These are phyloP conservation scores for Diplotaxis tenuifolia DNA, from an alignment of 345 rosid species.

Conservation along the genomic window DNA sequence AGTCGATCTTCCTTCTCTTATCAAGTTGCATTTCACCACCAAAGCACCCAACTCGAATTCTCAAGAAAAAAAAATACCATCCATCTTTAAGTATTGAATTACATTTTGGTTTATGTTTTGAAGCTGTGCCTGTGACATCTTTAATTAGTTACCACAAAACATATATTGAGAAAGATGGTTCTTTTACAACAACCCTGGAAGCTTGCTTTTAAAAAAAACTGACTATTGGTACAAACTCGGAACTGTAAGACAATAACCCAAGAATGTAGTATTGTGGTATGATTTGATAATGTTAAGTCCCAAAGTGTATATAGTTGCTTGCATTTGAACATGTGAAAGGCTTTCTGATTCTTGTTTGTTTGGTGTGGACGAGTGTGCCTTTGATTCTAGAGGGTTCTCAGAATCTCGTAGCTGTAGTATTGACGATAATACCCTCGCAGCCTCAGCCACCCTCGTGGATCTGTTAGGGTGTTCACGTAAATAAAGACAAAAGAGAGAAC, in stretches of 20 bases:
- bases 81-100: background rate
- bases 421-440: background rate
- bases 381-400: background rate
- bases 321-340: slow-evolving; percentile 50
- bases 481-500: background rate
- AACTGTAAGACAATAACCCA: background rate
- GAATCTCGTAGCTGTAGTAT: background rate
- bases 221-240: background rate
- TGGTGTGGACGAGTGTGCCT: background rate
- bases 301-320: slow-evolving; percentile 41
- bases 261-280: slow-evolving; percentile 4
- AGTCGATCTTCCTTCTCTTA: slow-evolving; percentile 7
- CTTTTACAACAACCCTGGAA: slow-evolving; percentile 12
- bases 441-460: background rate
- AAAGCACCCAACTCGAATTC: background rate
- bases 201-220: background rate
- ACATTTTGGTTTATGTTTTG: background rate
- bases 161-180: background rate
- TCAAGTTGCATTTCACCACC: slow-evolving; percentile 81
- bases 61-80: slow-evolving; percentile 18
- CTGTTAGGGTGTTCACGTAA: background rate
- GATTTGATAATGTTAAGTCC: slow-evolving; percentile 53
- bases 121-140: background rate
- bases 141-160: background rate
- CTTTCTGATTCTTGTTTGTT: background rate